Percentiles rank a stretch among this genome's conserved stretches.
Conservation (phyloP, 305 asterid species). For the Solanum aculeatissimum region DNA sequence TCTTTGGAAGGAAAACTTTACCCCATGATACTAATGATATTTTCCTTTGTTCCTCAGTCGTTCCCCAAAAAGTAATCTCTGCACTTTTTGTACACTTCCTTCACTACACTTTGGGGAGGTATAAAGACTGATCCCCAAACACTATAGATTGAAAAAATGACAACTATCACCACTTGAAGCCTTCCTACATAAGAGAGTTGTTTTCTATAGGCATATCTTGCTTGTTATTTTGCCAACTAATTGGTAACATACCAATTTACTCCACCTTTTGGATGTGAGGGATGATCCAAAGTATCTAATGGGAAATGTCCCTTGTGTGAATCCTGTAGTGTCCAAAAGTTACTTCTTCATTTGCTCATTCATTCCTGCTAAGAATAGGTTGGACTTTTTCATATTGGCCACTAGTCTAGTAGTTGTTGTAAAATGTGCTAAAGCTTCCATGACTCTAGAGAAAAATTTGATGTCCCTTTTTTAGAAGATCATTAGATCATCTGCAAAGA, state of each 20-base stretch:
- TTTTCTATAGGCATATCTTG: background rate
- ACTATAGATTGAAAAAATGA: background rate
- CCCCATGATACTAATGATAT: background rate
- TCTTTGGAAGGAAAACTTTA: background rate
- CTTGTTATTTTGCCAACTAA: background rate
- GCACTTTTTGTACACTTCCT: background rate
- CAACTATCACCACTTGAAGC: background rate
- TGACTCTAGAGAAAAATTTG: background rate
- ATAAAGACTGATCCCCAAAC: background rate
- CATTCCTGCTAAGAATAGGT: background rate
- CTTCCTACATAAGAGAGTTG: background rate
- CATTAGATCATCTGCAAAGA: background rate
- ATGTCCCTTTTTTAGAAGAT: background rate
- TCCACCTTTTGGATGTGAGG: background rate
- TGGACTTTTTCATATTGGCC: background rate
- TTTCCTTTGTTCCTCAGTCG: background rate
- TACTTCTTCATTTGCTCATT: background rate
- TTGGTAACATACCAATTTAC: background rate
- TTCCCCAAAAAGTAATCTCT: background rate
- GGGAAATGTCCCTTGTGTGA: background rate
- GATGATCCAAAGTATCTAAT: background rate
- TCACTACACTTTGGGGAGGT: background rate
- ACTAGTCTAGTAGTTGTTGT: background rate
- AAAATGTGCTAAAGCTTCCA: background rate
- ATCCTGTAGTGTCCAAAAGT: background rate